Percentiles rank a stretch among this genome's conserved stretches.
These are phyloP conservation scores for Barbarea vulgaris DNA, from an alignment of 345 rosid genomes.

Conservation along the genomic window DNA sequence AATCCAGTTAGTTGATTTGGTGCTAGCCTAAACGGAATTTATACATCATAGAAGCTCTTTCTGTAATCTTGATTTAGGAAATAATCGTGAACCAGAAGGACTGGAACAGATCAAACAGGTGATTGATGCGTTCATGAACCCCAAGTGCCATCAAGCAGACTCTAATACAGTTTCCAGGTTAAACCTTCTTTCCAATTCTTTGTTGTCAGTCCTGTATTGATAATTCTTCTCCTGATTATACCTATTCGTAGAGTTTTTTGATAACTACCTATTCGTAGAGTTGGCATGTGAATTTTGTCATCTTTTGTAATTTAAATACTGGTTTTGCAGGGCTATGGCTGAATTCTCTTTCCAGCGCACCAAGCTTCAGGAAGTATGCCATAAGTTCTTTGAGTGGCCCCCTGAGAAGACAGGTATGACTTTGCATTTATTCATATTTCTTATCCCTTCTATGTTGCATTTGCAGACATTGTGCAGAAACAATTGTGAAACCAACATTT, in stretches of 20 bases:
- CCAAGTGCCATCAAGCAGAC: conserved; percentile 79
- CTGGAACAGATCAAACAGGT: conserved; percentile 58
- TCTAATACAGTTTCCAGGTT: conserved; percentile 69
- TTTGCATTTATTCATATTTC: background rate
- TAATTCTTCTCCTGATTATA: background rate
- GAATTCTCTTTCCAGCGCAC: conserved; percentile 58
- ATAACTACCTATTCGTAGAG: background rate
- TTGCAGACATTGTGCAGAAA: conserved; percentile 14
- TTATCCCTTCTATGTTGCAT: background rate
- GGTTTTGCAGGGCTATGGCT: conserved; percentile 55
- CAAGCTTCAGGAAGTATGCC: conserved; percentile 63
- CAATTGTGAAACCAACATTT: background rate
- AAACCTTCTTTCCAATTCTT: conserved; percentile 30
- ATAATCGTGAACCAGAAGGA: conserved; percentile 34
- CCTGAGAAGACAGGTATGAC: conserved; percentile 80
- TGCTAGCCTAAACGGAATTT: background rate
- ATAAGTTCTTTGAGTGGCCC: conserved; percentile 77
- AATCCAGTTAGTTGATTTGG: conserved; percentile 21
- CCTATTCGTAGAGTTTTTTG: background rate
- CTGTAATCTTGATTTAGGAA: conserved; percentile 38
- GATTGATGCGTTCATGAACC: conserved; percentile 79
- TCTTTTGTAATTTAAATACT: background rate
- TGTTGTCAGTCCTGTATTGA: conserved; percentile 12
- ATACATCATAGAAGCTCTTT: conserved; percentile 4
- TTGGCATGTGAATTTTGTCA: background rate